Evolutionary conservation across 495 filamentous ascomycete genomes (phyloP).

Genomic region (Neurospora hispaniola): DNA sequence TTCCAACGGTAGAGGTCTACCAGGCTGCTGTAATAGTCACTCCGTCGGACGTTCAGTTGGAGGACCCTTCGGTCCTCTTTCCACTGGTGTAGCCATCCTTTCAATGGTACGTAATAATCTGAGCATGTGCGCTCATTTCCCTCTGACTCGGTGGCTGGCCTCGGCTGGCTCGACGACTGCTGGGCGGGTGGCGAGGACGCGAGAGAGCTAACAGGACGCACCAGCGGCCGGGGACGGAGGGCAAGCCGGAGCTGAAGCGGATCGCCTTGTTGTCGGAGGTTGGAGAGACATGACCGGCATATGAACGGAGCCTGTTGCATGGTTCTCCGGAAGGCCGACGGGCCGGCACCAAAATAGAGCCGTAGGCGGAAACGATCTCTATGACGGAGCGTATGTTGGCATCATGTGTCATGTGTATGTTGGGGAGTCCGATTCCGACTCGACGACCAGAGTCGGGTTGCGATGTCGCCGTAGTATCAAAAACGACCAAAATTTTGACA

Average conservation of each 20-base stretch:
- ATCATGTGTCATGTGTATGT: neutral
- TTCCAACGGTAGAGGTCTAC: neutral
- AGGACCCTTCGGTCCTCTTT: neutral
- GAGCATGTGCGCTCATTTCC: neutral
- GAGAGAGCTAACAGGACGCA: neutral
- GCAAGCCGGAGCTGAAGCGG: neutral
- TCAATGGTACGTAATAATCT: neutral
- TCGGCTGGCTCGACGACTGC: neutral
- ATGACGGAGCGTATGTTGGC: neutral
- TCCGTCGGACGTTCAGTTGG: neutral
- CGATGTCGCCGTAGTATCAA: neutral
- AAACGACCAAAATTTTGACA: neutral
- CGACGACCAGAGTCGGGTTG: neutral
- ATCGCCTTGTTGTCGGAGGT: neutral
- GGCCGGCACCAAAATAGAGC: neutral
- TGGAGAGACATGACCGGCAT: constrained; percentile 10
- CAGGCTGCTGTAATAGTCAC: neutral
- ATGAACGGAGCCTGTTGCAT: constrained; percentile 11
- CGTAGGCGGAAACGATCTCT: neutral
- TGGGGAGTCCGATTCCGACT: neutral
- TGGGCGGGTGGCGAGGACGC: neutral
- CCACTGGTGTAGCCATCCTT: neutral
- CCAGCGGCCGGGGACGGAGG: neutral
- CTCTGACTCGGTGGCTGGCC: neutral
- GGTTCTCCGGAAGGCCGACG: constrained; percentile 1